phyloP scores from a whole-genome alignment of 2,329 filamentous ascomycete genomes.

The Penicillium palitans region DNA sequence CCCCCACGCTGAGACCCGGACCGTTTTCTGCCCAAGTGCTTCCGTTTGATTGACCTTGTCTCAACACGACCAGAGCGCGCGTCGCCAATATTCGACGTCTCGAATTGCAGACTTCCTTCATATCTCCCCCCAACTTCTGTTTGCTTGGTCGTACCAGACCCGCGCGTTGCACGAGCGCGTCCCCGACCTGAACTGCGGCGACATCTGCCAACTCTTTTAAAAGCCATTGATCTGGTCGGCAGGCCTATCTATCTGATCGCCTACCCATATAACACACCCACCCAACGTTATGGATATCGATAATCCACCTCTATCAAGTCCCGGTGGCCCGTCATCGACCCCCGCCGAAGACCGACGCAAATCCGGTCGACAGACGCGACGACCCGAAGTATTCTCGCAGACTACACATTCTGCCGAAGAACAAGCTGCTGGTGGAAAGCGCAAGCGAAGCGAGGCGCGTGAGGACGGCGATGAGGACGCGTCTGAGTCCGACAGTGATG shows the following conservation, averaged over 20 bases:
- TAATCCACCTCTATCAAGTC: constrained; percentile 11
- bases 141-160: constrained; percentile 20
- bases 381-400: constrained; percentile 46
- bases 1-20: constrained; percentile 6
- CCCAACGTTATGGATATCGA: constrained; percentile 24
- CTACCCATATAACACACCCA: constrained; percentile 1
- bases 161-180: constrained; percentile 29
- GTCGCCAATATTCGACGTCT: background rate
- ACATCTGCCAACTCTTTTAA: background rate
- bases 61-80: background rate
- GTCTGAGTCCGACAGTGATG: constrained; percentile 42
- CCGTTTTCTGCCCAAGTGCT: constrained; percentile 7
- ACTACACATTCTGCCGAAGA: constrained; percentile 32
- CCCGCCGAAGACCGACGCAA: constrained; percentile 41
- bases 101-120: background rate
- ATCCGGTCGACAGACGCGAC: constrained; percentile 47
- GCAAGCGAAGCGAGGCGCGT: constrained; percentile 49
- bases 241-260: background rate
- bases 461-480: constrained; percentile 38
- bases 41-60: background rate
- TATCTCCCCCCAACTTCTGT: background rate
- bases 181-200: constrained; percentile 16
- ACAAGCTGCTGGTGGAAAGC: constrained; percentile 44
- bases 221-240: background rate
- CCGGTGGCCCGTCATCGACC: constrained; percentile 20